These are phyloP conservation scores for Phytophthora palmivora DNA, from an alignment of 352 stramenopile species.

Conservation along the genomic window DNA sequence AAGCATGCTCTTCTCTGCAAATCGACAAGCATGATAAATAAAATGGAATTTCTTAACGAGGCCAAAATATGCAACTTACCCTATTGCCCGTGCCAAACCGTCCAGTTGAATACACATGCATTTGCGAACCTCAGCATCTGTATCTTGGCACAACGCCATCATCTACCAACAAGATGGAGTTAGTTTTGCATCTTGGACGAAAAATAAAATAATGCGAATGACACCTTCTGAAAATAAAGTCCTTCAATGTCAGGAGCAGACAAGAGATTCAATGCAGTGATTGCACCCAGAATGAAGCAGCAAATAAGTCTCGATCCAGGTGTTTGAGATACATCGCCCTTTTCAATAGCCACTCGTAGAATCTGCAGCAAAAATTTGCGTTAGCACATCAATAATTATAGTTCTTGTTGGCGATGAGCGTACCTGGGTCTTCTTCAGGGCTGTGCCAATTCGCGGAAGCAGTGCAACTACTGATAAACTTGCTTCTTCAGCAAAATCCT, in stretches of 20 bases:
- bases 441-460: slow-evolving; percentile 58
- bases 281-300: slow-evolving; percentile 71
- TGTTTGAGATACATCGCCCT: slow-evolving; percentile 82
- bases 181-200: neutral
- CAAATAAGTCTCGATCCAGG: slow-evolving; percentile 82
- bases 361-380: slow-evolving; percentile 47
- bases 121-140: slow-evolving; percentile 79
- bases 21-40: neutral
- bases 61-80: slow-evolving; percentile 44
- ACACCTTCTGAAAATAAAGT: slow-evolving; percentile 86
- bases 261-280: slow-evolving; percentile 77
- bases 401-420: neutral
- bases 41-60: neutral
- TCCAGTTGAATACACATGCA: slow-evolving; percentile 89
- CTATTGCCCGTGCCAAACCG: slow-evolving; percentile 67
- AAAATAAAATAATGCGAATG: neutral
- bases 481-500: slow-evolving; percentile 74
- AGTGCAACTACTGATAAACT: slow-evolving; percentile 66
- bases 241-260: slow-evolving; percentile 78
- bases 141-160: slow-evolving; percentile 87
- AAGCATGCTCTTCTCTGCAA: slow-evolving; percentile 66
- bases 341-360: slow-evolving; percentile 85
- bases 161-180: slow-evolving; percentile 49
- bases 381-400: neutral
- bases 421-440: slow-evolving; percentile 84